Base-by-base conservation (phyloP, 2,329 filamentous ascomycete genomes). In the Aspergillus sp. region DNA sequence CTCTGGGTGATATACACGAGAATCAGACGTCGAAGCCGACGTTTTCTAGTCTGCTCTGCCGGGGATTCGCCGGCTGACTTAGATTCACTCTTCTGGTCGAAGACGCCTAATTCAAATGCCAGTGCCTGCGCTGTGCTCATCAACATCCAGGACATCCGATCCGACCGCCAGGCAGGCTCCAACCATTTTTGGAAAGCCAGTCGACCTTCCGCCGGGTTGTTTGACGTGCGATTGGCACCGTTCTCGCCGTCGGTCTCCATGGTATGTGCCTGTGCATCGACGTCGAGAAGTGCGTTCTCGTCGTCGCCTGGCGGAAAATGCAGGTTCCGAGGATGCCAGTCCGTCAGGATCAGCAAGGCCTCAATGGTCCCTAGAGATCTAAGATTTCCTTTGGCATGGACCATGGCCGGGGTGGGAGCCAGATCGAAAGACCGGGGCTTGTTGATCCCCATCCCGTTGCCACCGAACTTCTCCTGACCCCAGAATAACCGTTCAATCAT, bases 141-240 rank as follows among this genome's bases (percentile, higher is more conserved):
- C 14, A 98, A 81, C 92, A 97, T 97, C 94, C 94, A 97, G 72
- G 91, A 96, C 91, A 97, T 96, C 56, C 92, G 90, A 70, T 97
- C 94, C 64, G 90, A 92, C 67, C 94, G 85, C 92, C 94, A 97
- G 9, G 92, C 94, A 2, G 95, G 95, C 74, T 99, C 95, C 4
- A 98, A 85, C 92, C 95, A 98, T 73, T 92, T 94, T 71, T 96
- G 92, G 64, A 97, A 80, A 2, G 79, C 95, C 29, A 92, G 83
- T 73, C 90, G 89, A 10, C 91, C 92, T 49, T 92, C 91, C 20
- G 92, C 84, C n/a, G 86, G 85, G 31, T 84, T 84, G 29, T 73
- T 80, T n/a, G 81, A 77, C 7, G 77, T 76, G n/a, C 77, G 78
- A 52, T 73, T 71, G 55, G 77, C 75, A 12, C 74, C 68, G 24